Evolutionary conservation across 169 alveolate genomes (phyloP).

Genomic region (Cryptosporidium bovis): DNA sequence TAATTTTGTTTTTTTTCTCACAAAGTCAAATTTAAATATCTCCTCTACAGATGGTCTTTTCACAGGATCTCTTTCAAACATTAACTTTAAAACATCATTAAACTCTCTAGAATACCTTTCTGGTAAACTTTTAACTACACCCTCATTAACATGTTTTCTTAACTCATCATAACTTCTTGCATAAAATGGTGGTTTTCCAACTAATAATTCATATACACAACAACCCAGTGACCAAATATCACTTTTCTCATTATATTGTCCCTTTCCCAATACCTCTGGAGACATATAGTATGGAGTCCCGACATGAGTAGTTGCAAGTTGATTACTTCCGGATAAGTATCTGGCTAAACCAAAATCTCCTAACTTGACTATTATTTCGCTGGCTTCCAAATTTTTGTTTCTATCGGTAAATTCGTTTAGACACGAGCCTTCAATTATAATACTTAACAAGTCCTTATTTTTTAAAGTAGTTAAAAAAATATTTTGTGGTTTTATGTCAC

Average conservation of each 20-base stretch:
- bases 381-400: conserved; percentile 27
- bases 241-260: conserved; percentile 93
- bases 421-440: conserved; percentile 69
- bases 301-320: conserved; percentile 93
- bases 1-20: background rate
- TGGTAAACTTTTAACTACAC: conserved; percentile 82
- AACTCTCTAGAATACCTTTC: conserved; percentile 81
- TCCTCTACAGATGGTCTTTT: conserved; percentile 85
- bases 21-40: conserved; percentile 14
- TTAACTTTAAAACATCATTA: conserved; percentile 75
- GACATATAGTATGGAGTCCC: conserved; percentile 98
- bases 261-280: conserved; percentile 93
- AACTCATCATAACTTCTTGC: conserved; percentile 85
- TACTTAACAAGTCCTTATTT: conserved; percentile 71
- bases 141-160: conserved; percentile 82
- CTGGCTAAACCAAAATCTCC: conserved; percentile 97
- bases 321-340: conserved; percentile 89
- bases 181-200: conserved; percentile 94
- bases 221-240: conserved; percentile 95
- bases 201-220: conserved; percentile 90
- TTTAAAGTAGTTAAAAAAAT: conserved; percentile 88
- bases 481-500: conserved; percentile 97
- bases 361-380: conserved; percentile 87
- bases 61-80: conserved; percentile 81
- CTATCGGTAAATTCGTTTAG: conserved; percentile 5